Base-by-base conservation (phyloP, 768 basidiomycete genomes). In the Pisolithus albus region DNA sequence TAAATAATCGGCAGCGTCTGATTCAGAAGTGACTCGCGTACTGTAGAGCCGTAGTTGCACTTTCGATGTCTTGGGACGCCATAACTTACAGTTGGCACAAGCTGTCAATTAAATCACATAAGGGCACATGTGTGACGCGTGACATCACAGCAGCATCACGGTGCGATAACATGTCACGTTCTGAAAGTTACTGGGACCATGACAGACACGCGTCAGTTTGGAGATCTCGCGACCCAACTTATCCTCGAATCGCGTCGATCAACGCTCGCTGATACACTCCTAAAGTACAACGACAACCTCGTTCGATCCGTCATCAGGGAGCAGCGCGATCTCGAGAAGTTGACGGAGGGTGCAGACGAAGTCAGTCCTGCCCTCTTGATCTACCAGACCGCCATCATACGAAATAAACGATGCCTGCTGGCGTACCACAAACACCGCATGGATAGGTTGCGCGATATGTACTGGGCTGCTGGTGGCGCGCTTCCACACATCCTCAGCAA, bases 331-430 rank as follows among this genome's bases (percentile, higher is more conserved):
- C 85, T 98, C 55, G 87, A 92, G 63, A 77, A 75, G 50, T 64
- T 73, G 56, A 68, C 66, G 9, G 76, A 75, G 56, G 61, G 67
- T 47, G 64, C 72, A 36, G 71, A 82, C 46, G 80, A 81, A 2
- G 60, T 76, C 51, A 68, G 76, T 19, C 74, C 75, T 18, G 79
- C 83, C 18, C 72, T 94, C 54, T 79, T 91, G 59, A 81, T 97
- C 61, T 84, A 88, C 64, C 91, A 95, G 68, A 89, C 94, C 7
- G 83, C 90, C 36, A 86, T 95, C 59, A 75, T 84, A 38, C 82
- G 93, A 55, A 96, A 98, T 75, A 96, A 95, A 67, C 86, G 96
- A n/a, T 92, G 91, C 65, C 77, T 98, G 4, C 80, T 97, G 42
- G 92, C 92, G 0, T 99, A 98, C 69, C 92, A 97, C 68, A 72